A percentile compares a stretch with the other conserved stretches of the same genome.
phyloP scores from a whole-genome alignment of 192 early-diverging fungal genomes.

The Coemansia sp. region DNA sequence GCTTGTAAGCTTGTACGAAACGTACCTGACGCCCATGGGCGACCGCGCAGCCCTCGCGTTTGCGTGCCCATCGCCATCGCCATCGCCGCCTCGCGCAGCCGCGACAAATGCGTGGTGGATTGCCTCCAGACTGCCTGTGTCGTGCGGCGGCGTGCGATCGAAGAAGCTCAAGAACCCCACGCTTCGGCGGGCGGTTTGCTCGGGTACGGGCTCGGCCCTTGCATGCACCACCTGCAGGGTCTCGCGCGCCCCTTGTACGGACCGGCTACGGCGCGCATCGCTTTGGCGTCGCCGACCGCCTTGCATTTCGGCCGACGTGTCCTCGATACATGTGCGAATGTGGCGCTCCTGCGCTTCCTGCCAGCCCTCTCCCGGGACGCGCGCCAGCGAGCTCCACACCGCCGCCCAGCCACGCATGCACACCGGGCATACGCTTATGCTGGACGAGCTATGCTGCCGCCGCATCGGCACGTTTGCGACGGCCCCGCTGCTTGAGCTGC shows the following conservation, averaged over 20 bases:
- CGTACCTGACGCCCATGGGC: slow-evolving; percentile 39
- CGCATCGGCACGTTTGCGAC: neutral
- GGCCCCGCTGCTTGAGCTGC: slow-evolving; percentile 7
- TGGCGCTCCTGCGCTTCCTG: slow-evolving; percentile 54
- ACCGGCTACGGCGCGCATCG: slow-evolving; percentile 14
- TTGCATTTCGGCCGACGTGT: slow-evolving; percentile 45
- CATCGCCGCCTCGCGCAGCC: neutral
- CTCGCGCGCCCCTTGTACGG: slow-evolving; percentile 11
- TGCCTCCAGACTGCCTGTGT: neutral
- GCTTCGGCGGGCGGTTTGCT: slow-evolving; percentile 18
- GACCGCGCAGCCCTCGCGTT: slow-evolving; percentile 15
- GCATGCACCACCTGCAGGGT: too few species aligned
- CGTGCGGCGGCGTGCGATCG: slow-evolving; percentile 20
- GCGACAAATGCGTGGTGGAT: neutral
- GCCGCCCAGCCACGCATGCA: slow-evolving; percentile 43
- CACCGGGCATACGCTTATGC: slow-evolving; percentile 41
- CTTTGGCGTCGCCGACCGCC: slow-evolving; percentile 13
- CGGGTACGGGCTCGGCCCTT: neutral
- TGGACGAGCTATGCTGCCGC: slow-evolving; percentile 29
- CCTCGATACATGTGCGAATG: slow-evolving; percentile 41
- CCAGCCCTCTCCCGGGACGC: slow-evolving; percentile 49
- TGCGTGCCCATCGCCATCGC: neutral
- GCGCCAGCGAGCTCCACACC: slow-evolving; percentile 31
- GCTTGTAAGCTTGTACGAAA: slow-evolving; percentile 59
- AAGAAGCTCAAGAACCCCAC: slow-evolving; percentile 29